phyloP scores from a whole-genome alignment of 805 yeast genomes.

The Yamadazyma olivae region DNA sequence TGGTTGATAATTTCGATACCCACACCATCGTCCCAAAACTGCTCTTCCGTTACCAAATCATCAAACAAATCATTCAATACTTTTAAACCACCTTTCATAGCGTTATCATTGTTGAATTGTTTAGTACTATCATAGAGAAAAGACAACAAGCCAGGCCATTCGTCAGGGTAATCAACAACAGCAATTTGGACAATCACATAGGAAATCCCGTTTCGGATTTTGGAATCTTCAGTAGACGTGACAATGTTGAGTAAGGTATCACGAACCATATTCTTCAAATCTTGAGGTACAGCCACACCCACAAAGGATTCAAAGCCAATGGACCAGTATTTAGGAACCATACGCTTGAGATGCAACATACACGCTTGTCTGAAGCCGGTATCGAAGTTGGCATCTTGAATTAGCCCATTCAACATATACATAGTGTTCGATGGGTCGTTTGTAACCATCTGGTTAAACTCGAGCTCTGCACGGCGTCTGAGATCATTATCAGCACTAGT shows the following conservation, averaged over 20 bases:
- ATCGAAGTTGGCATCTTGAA: constrained; percentile 20
- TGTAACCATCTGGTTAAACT: constrained; percentile 40
- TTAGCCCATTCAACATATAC: constrained; percentile 39
- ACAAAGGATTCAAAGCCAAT: constrained; percentile 72
- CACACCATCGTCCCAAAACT: constrained; percentile 74
- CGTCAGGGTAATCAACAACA: constrained; percentile 90
- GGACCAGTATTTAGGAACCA: constrained; percentile 77
- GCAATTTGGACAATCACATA: constrained; percentile 82
- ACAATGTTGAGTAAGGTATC: constrained; percentile 47
- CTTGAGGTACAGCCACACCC: constrained; percentile 61
- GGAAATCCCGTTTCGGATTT: constrained; percentile 63
- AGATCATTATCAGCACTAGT: constrained; percentile 46
- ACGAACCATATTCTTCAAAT: constrained; percentile 52
- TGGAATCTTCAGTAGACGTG: constrained; percentile 44
- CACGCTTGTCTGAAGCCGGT: constrained; percentile 56
- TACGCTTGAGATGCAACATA: constrained; percentile 61
- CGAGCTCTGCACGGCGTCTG: constrained; percentile 53
- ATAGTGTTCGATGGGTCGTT: constrained; percentile 50
- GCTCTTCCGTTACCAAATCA: constrained; percentile 82
- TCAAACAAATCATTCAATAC: constrained; percentile 77
- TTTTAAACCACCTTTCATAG: constrained; percentile 52
- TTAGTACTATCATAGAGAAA: constrained; percentile 43
- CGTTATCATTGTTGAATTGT: constrained; percentile 23
- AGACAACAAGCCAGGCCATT: constrained; percentile 76
- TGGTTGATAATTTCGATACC: constrained; percentile 54